Conservation (phyloP, 805 yeast genomes). For the Nakazawaea wyomingensis region DNA sequence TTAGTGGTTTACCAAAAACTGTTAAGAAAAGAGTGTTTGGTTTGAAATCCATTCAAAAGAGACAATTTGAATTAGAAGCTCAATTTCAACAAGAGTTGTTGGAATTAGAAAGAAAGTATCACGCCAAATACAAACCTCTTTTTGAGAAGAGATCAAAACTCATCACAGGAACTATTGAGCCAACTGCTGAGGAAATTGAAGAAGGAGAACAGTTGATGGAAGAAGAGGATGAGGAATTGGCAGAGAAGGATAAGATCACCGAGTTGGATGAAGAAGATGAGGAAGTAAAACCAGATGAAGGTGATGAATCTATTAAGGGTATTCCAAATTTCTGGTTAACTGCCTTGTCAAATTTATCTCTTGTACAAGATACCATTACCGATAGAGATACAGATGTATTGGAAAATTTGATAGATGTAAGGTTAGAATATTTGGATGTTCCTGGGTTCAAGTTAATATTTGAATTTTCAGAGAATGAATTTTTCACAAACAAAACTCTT, state of each 20-base stretch:
- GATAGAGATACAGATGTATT: slow-evolving; percentile 89
- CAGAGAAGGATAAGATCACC: slow-evolving; percentile 34
- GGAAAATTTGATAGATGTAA: slow-evolving; percentile 59
- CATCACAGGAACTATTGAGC: slow-evolving; percentile 69
- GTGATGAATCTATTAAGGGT: slow-evolving; percentile 50
- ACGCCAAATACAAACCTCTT: slow-evolving; percentile 67
- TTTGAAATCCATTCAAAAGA: slow-evolving; percentile 73
- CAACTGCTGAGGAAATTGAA: slow-evolving; percentile 71
- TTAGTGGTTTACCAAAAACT: slow-evolving; percentile 63
- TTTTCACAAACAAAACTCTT: slow-evolving; percentile 65
- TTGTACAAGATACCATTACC: slow-evolving; percentile 77
- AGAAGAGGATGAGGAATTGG: slow-evolving; percentile 39
- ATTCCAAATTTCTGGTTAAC: slow-evolving; percentile 97
- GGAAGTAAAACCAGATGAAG: slow-evolving; percentile 29
- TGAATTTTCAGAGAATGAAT: slow-evolving; percentile 72
- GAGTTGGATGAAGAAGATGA: slow-evolving; percentile 39
- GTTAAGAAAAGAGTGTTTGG: slow-evolving; percentile 78
- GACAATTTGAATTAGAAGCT: slow-evolving; percentile 78
- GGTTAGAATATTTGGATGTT: slow-evolving; percentile 69
- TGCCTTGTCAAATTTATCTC: slow-evolving; percentile 80
- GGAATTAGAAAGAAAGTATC: slow-evolving; percentile 78
- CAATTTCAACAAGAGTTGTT: slow-evolving; percentile 87
- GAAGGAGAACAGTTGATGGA: slow-evolving; percentile 71
- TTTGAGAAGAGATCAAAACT: slow-evolving; percentile 69
- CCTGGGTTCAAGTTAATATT: slow-evolving; percentile 90